phyloP scores from a whole-genome alignment of 2,329 filamentous ascomycete species.

The Monilinia fructigena region DNA sequence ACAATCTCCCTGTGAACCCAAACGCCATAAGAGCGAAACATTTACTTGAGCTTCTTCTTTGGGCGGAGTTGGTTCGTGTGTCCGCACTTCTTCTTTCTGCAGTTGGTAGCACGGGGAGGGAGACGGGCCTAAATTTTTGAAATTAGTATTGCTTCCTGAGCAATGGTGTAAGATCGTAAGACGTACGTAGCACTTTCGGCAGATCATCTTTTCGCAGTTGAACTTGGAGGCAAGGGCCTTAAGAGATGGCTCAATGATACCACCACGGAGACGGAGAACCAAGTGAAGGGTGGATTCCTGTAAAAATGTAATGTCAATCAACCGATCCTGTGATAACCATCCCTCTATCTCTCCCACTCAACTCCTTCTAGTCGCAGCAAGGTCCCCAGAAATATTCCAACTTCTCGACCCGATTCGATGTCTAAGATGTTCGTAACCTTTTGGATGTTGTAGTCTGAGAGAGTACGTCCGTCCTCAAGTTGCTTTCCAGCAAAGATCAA shows the following conservation, averaged over 20 bases:
- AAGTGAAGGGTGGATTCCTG: conserved; percentile 97
- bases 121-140: conserved; percentile 63
- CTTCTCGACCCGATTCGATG: not conserved
- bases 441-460: conserved; percentile 99
- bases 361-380: not conserved
- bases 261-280: conserved; percentile 97
- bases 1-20: conserved; percentile 27
- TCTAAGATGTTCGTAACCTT: conserved; percentile 62
- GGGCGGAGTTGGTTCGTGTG: conserved; percentile 99
- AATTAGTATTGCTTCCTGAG: conserved; percentile 31
- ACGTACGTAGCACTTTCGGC: conserved; percentile 99
- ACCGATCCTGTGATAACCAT: conserved; percentile 11
- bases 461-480: conserved; percentile 95
- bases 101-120: conserved; percentile 98
- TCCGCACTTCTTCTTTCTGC: conserved; percentile 99
- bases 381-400: not conserved
- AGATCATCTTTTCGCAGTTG: conserved; percentile 99
- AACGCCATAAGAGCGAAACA: conserved; percentile 46
- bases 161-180: conserved; percentile 7
- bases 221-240: conserved; percentile 99
- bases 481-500: conserved; percentile 99
- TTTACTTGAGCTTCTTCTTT: conserved; percentile 99
- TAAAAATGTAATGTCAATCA: conserved; percentile 31
- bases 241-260: conserved; percentile 98
- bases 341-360: not conserved